Base-by-base conservation (phyloP, 1,284 basidiomycete species). In the Melampsora americana region DNA sequence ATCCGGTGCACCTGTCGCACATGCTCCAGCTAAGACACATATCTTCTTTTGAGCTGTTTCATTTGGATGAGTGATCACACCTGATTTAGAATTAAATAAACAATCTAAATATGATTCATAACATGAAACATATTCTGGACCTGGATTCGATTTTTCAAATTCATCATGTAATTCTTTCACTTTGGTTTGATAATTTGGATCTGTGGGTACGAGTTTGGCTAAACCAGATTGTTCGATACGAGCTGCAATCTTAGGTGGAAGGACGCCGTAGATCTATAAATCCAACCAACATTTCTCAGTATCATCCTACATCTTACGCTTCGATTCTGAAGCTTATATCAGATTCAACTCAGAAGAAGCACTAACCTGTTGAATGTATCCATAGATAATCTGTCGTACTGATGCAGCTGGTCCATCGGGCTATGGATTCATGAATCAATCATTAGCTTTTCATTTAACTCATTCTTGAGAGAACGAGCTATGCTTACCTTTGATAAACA, bases 341-440 rank as follows among this genome's bases (percentile, higher is more conserved):
- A 28, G 16, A 16, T 32, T n/a, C 30, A 32, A 26, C 14, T 9
- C 44, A 46, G 32, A 42, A 48, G 6, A 16, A 18, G 3, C 11
- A 53, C 44, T 23, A 35, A 72, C 69, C 61, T 72, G 69, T 65
- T 72, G 60, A 53, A 72, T 72, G 30, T 72, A 72, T 26, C 69
- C 69, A 39, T 72, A 72, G 48, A 72, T 23, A 11, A 72, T 72
- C 23, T 72, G 44, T 20, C 61, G 60, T 14, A 72, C 35, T 28
- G 69, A 48, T 30, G 69, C 69, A 7, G 48, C 42, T 30, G 69
- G 69, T 48, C 69, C 69, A 23, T 72, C 61, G 5, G 69, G 69
- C 69, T 72, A 26, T 72, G n/a, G n/a, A n/a, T n/a, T n/a, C 18
- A 69, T 6, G 26, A 23, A 26, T 16, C 26, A 20, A 26, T 23